A percentile compares a stretch with the other conserved stretches of the same genome.
Conservation (phyloP, 306 rosid genomes). For the Argentina anserina region DNA sequence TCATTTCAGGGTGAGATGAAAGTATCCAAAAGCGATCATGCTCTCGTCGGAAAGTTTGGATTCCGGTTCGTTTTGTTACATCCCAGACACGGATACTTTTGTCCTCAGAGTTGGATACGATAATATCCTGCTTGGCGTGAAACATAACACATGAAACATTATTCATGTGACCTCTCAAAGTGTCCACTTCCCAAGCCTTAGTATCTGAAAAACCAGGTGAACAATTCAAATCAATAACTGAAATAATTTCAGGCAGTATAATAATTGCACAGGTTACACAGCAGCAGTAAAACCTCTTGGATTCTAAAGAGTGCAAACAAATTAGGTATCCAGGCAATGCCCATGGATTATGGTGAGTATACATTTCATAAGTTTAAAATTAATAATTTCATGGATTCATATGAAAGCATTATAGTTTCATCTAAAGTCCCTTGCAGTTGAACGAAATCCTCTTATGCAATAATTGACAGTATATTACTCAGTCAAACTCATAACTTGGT, state of each 20-base stretch:
- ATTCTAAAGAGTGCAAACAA: background rate
- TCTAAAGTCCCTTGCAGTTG: background rate
- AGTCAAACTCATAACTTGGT: background rate
- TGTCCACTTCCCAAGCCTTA: constrained; percentile 98
- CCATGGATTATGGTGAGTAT: background rate
- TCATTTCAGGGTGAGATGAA: constrained; percentile 94
- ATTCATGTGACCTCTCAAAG: constrained; percentile 95
- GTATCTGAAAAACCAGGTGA: constrained; percentile 59
- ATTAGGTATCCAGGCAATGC: background rate
- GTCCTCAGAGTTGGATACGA: constrained; percentile 95
- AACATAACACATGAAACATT: constrained; percentile 96
- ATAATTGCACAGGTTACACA: background rate
- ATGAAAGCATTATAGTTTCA: background rate
- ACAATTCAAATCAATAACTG: background rate
- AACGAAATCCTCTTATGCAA: background rate
- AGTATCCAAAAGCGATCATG: constrained; percentile 99
- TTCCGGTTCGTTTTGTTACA: constrained; percentile 85
- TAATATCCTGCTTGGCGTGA: constrained; percentile 92
- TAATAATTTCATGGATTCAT: background rate
- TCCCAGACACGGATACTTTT: constrained; percentile 98
- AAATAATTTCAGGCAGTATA: background rate
- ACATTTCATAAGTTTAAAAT: background rate
- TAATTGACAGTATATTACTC: background rate
- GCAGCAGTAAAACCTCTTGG: background rate
- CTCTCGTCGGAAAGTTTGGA: constrained; percentile 93